phyloP scores from a whole-genome alignment of 2,329 filamentous ascomycete species.

The Fusarium drepaniforme region DNA sequence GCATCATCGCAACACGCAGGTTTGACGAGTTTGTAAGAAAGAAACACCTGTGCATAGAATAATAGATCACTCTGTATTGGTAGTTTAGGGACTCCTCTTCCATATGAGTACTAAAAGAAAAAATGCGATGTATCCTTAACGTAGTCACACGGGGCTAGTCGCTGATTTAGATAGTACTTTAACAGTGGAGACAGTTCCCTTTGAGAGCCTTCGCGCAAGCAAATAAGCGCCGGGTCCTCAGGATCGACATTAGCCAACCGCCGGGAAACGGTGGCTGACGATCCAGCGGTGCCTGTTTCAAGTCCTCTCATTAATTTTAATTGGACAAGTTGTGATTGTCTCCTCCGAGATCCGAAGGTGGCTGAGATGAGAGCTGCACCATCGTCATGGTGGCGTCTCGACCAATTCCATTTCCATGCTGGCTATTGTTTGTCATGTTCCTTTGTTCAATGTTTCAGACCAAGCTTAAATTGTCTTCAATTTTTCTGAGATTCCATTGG shows the following conservation, averaged over 20 bases:
- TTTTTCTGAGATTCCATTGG: not conserved
- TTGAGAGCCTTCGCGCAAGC: not conserved
- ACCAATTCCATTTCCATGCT: not conserved
- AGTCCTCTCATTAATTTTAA: not conserved
- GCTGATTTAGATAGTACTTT: not conserved
- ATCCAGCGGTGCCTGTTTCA: not conserved
- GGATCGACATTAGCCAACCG: not conserved
- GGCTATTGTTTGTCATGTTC: not conserved
- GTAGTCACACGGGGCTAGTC: not conserved
- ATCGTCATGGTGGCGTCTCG: not conserved
- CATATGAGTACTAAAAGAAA: no score
- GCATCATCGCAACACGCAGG: not conserved
- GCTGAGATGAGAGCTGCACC: not conserved
- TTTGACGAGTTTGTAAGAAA: not conserved
- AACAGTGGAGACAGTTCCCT: not conserved
- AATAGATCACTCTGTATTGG: not conserved
- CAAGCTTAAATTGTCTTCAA: not conserved
- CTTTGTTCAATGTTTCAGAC: not conserved
- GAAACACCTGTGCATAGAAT: not conserved
- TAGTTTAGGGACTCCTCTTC: no score
- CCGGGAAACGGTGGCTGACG: not conserved
- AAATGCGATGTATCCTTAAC: not conserved
- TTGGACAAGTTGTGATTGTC: not conserved
- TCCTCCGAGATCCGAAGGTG: not conserved
- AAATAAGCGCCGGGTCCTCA: not conserved